Evolutionary conservation across 306 rosid species (phyloP), one percentile per base, ranked within the genome.

Genomic region (Pyrus bretschneideri): DNA sequence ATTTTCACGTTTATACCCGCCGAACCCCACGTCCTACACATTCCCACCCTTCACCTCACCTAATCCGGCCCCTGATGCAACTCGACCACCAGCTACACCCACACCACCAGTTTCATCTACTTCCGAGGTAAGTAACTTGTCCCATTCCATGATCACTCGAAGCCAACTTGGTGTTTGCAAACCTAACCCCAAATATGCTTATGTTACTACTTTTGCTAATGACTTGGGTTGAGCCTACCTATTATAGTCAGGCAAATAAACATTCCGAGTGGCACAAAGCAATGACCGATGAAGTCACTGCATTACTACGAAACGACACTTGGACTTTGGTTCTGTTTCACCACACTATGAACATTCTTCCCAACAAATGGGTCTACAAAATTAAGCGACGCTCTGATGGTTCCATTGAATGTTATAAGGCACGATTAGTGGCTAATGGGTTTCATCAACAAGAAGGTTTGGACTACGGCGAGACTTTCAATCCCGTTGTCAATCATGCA

Each of bases 31-130:
- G 0, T 4, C 31, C 4, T 0, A 3, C 31, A 25, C 25, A 25
- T 25, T 25, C 25, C 4, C 0, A 3, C 4, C 4, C 31, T 4
- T 3, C 2, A 44, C 12, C 12, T 4, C 1, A 11, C 14, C 51
- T 2, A 25, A 25, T 25, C 0, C 13, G 1, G 5, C 0, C 33
- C 5, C 5, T 31, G 0, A 0, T 0, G 1, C 33, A 4, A 31
- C 4, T 5, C 40, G 6, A 0, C 40, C 40, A 7, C 40, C 0
- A 6, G 9, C 0, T 5, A 1, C 40, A 5, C 40, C 1, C 8
- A 1, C 40, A 0, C 1, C 40, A 35, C 8, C 9, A 0, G 40
- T 35, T 35, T 35, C 40, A 35, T 35, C 9, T 30, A 35, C 9
- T 35, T 9, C 40, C 9, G 9, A 35, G 40, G 40, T 35, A 5